Base-by-base conservation (phyloP, 1,284 basidiomycete species). In the Polyporus tsugae region DNA sequence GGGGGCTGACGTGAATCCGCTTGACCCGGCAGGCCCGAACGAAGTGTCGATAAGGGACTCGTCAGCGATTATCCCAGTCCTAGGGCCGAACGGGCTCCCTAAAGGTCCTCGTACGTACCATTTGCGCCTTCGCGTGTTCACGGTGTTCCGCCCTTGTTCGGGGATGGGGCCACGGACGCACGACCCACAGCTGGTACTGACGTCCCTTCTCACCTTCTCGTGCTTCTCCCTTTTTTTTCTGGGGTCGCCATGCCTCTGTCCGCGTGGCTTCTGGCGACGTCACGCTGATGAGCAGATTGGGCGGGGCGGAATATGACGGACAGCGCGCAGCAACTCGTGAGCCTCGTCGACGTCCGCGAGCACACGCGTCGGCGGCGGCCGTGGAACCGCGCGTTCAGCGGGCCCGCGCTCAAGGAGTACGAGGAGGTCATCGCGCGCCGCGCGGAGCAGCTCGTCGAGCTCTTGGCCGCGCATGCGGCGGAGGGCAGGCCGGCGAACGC, bases 301-400 rank as follows among this genome's bases (percentile, higher is more conserved):
- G 62, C 49, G 55, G 73, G 69, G 35, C 70, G 70, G n/a, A 65
- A 62, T 36, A 63, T 73, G 64, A 67, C 70, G 53, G 59, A 55
- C 38, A 36, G 64, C 38, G 57, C 66, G 39, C 53, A 64, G 41
- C 61, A 64, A 15, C 70, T 85, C 42, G 78, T 83, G 33, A 73
- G 73, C n/a, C 73, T 77, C 9, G 76, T 77, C 10, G 75, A 82
- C 70, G 67, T 77, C 29, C 75, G 74, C 38, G 77, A 79, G 36
- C 84, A 86, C 69, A 75, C 79, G 2, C 76, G 78, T 11, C 73
- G 80, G 41, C 81, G 84, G 33, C 79, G 78, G 64, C 78, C 79
- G 7, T 86, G 85, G 85, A 81, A 79, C 66, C 77, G 78, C 46
- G 84, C 79, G 7, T 82, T 85, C 70, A 80, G 76, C 62, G 75